phyloP scores from a whole-genome alignment of 2,329 filamentous ascomycete genomes.

The Cytospora mali region DNA sequence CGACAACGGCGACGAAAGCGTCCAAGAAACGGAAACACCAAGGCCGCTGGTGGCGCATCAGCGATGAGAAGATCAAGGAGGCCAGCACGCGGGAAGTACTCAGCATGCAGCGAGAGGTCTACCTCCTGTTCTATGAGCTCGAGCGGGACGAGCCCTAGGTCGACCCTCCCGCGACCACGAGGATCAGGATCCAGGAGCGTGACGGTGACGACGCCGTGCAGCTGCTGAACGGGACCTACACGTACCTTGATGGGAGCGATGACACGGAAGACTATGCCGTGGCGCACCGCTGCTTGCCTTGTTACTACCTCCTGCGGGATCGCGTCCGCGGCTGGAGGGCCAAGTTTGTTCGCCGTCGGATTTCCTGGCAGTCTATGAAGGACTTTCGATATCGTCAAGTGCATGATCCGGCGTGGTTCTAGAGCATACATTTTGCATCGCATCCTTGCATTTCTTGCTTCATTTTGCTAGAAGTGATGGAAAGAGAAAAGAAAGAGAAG shows the following conservation, averaged over 20 bases:
- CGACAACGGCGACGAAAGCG: conserved; percentile 31
- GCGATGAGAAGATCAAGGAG: conserved; percentile 95
- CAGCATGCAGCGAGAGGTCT: conserved; percentile 93
- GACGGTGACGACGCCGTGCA: conserved; percentile 8
- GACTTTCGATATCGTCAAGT: conserved; percentile 14
- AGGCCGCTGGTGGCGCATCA: conserved; percentile 96
- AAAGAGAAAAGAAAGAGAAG: neutral
- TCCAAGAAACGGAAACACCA: conserved; percentile 55
- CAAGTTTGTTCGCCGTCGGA: conserved; percentile 1
- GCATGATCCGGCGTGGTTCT: conserved; percentile 8
- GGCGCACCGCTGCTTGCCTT: conserved; percentile 1
- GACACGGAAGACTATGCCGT: neutral
- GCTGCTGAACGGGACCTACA: neutral
- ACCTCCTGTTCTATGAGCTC: conserved; percentile 93
- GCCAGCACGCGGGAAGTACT: conserved; percentile 90
- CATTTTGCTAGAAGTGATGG: neutral
- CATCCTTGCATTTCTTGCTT: neutral
- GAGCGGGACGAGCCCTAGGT: conserved; percentile 50
- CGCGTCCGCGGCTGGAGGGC: neutral
- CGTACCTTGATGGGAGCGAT: neutral
- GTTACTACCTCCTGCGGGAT: neutral
- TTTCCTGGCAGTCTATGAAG: conserved; percentile 10
- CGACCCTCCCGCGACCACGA: conserved; percentile 6
- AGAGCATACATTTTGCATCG: neutral
- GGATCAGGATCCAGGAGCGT: neutral